These are phyloP conservation scores for Afroboletus lepidellus DNA, from an alignment of 1,284 basidiomycete species.

Conservation along the genomic window DNA sequence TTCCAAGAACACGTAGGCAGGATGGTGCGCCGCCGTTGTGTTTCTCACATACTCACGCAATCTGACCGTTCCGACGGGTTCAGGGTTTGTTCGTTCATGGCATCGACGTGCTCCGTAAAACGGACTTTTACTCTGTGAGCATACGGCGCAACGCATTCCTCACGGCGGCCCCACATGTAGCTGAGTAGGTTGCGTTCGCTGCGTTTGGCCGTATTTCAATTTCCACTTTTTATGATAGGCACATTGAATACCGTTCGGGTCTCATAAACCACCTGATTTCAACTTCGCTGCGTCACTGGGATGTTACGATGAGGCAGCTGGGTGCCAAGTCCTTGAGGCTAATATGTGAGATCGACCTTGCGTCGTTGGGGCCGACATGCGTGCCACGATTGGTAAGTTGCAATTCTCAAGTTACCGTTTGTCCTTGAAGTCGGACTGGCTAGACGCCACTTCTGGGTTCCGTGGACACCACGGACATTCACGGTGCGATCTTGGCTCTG, in stretches of 20 bases:
- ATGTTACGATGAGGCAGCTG: constrained; percentile 74
- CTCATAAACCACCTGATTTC: constrained; percentile 77
- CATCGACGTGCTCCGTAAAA: constrained; percentile 87
- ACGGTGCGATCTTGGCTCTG: constrained; percentile 80
- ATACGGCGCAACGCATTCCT: constrained; percentile 83
- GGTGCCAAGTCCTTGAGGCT: constrained; percentile 76
- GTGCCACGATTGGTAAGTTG: constrained; percentile 50
- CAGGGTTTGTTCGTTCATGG: constrained; percentile 90
- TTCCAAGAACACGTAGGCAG: constrained; percentile 97
- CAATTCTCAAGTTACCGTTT: constrained; percentile 4
- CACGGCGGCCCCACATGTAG: constrained; percentile 81
- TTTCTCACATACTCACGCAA: constrained; percentile 7
- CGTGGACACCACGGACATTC: constrained; percentile 70
- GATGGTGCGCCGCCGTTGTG: constrained; percentile 55
- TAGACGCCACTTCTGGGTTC: constrained; percentile 63
- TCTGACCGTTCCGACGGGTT: constrained; percentile 19
- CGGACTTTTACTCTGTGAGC: constrained; percentile 94
- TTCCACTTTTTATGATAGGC: constrained; percentile 39
- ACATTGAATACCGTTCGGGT: constrained; percentile 66
- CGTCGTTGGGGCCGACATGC: constrained; percentile 49
- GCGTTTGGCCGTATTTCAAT: constrained; percentile 2
- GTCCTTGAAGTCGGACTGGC: constrained; percentile 8
- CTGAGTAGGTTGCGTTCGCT: constrained; percentile 55
- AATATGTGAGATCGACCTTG: constrained; percentile 65
- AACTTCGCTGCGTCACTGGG: constrained; percentile 88